Percentiles rank a stretch among this genome's conserved stretches.
These are phyloP conservation scores for Halophytophthora batemanensis DNA, from an alignment of 352 stramenopile genomes.

Conservation along the genomic window DNA sequence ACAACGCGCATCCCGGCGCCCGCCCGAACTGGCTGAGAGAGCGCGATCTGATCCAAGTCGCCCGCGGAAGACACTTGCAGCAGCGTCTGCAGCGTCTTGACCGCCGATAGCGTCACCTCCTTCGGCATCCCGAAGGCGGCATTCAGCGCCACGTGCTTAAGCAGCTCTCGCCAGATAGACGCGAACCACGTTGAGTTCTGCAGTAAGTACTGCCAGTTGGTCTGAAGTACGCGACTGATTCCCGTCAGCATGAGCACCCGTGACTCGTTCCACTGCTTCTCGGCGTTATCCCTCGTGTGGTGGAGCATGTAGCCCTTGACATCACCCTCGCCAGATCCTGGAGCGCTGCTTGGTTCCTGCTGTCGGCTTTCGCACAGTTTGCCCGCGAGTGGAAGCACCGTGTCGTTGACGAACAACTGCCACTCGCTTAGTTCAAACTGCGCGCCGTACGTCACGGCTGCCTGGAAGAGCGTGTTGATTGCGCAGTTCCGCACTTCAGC, in stretches of 20 bases:
- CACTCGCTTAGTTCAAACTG: slow-evolving; percentile 91
- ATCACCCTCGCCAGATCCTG: slow-evolving; percentile 9
- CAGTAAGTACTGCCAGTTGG: slow-evolving; percentile 69
- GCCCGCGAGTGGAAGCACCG: slow-evolving; percentile 88
- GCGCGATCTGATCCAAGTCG: slow-evolving; percentile 70
- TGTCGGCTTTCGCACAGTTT: slow-evolving; percentile 51
- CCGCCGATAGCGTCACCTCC: slow-evolving; percentile 71
- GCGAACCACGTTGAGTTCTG: slow-evolving; percentile 60
- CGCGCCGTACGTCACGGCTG: slow-evolving; percentile 92
- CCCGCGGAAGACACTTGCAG: slow-evolving; percentile 70
- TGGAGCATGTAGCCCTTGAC: slow-evolving; percentile 82
- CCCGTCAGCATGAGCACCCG: slow-evolving; percentile 93
- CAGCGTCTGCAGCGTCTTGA: slow-evolving; percentile 81
- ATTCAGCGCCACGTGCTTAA: slow-evolving; percentile 59
- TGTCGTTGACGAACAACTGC: slow-evolving; percentile 92
- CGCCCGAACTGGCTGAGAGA: slow-evolving; percentile 72
- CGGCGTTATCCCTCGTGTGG: slow-evolving; percentile 93
- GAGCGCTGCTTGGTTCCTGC: slow-evolving; percentile 7
- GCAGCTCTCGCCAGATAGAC: slow-evolving; percentile 56
- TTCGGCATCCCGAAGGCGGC: slow-evolving; percentile 54
- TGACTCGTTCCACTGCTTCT: slow-evolving; percentile 98
- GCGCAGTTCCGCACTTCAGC: slow-evolving; percentile 96
- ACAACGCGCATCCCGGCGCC: slow-evolving; percentile 90
- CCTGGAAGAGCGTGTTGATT: slow-evolving; percentile 98
- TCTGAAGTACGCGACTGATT: slow-evolving; percentile 92